Percentiles rank a stretch among this genome's conserved stretches.
Conservation (phyloP, 495 filamentous ascomycete genomes). For the Staphylotrichum tortipilum region DNA sequence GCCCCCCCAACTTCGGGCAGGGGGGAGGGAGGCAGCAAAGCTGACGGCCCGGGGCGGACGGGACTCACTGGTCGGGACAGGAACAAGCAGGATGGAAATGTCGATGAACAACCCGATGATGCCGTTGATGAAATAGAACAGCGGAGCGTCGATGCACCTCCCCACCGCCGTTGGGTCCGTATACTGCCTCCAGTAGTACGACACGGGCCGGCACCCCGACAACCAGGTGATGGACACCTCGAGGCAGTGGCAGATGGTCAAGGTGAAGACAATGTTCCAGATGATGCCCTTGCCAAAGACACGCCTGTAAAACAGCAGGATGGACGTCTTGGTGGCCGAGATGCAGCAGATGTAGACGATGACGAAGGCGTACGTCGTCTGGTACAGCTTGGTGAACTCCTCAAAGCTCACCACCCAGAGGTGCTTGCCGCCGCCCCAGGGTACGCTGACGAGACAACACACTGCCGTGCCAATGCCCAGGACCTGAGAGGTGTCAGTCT, state of each 20-base stretch:
- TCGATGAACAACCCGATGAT: slow-evolving; percentile 31
- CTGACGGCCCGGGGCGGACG: neutral
- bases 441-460: slow-evolving; percentile 14
- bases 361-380: slow-evolving; percentile 19
- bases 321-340: slow-evolving; percentile 16
- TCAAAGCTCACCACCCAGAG: slow-evolving; percentile 12
- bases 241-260: slow-evolving; percentile 11
- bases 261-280: slow-evolving; percentile 12
- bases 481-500: neutral
- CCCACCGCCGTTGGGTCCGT: slow-evolving; percentile 14
- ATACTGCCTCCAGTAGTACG: slow-evolving; percentile 19
- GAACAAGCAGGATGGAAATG: slow-evolving; percentile 35
- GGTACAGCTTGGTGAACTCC: slow-evolving; percentile 18
- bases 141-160: slow-evolving; percentile 14
- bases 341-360: slow-evolving; percentile 22
- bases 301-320: slow-evolving; percentile 19
- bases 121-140: slow-evolving; percentile 19
- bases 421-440: slow-evolving; percentile 16
- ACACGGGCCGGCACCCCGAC: slow-evolving; percentile 11
- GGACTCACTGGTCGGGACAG: slow-evolving; percentile 27
- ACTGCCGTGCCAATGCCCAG: slow-evolving; percentile 16
- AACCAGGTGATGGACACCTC: slow-evolving; percentile 20
- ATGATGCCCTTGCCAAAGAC: slow-evolving; percentile 14
- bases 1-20: too few species aligned
- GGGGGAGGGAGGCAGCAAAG: too few species aligned